Evolutionary conservation across 352 stramenopile species (phyloP).

Genomic region (Pelagophyceae sp.): DNA sequence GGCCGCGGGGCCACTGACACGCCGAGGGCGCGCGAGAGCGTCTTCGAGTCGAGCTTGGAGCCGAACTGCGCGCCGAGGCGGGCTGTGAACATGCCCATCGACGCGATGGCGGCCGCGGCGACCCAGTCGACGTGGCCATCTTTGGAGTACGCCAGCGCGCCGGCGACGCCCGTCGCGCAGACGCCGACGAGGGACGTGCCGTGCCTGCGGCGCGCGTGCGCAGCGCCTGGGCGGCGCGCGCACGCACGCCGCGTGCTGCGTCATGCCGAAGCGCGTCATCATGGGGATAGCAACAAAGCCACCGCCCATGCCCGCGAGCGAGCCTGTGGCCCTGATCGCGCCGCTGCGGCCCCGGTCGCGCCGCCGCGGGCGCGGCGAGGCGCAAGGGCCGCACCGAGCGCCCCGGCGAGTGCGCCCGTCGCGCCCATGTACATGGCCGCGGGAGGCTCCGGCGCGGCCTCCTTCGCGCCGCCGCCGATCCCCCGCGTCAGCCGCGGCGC

Average conservation of each 20-base stretch:
- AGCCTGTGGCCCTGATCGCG: no score
- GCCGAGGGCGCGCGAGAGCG: constrained; percentile 37
- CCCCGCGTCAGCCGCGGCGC: no score
- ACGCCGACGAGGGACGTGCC: constrained; percentile 52
- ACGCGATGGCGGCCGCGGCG: constrained; percentile 37
- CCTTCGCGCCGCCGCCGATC: no score
- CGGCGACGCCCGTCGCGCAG: constrained; percentile 45
- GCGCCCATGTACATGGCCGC: no score
- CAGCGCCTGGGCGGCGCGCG: constrained; percentile 47
- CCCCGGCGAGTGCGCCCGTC: no score
- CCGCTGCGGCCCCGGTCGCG: no score
- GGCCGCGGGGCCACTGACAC: no score
- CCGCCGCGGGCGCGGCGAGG: no score
- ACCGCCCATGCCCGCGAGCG: constrained; percentile 49
- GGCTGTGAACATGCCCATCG: constrained; percentile 46
- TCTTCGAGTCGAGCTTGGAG: constrained; percentile 26
- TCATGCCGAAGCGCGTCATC: constrained; percentile 29
- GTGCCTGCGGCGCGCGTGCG: no score
- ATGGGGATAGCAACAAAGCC: constrained; percentile 55
- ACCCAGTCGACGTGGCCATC: constrained; percentile 33
- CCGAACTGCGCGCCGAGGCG: constrained; percentile 38
- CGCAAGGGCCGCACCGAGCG: no score
- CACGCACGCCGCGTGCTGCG: constrained; percentile 31
- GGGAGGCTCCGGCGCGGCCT: no score
- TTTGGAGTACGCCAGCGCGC: constrained; percentile 41